A percentile compares a stretch with the other conserved stretches of the same genome.
Evolutionary conservation across 768 basidiomycete genomes (phyloP).

Genomic region (Chlorophyllum brunneum): DNA sequence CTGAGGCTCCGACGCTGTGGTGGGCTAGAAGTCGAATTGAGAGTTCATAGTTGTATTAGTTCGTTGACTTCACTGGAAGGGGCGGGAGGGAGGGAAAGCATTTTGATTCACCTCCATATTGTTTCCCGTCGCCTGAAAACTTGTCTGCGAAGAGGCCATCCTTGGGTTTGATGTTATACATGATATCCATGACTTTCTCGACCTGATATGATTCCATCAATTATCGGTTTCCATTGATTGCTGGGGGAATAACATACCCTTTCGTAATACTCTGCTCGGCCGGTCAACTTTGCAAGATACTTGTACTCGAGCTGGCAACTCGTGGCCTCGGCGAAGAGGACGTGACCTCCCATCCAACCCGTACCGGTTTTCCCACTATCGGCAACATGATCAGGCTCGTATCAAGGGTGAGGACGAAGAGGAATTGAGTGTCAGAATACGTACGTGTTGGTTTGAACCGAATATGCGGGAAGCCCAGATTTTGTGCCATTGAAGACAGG

Average conservation of each 20-base stretch:
- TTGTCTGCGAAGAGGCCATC: conserved; percentile 15
- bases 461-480: conserved; percentile 60
- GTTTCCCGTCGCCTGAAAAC: conserved; percentile 23
- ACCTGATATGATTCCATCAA: conserved; percentile 14
- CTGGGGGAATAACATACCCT: conserved; percentile 20
- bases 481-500: conserved; percentile 58
- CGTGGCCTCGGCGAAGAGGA: conserved; percentile 35
- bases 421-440: conserved; percentile 14
- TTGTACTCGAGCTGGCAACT: conserved; percentile 75
- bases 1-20: conserved; percentile 50
- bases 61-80: too few relatives aligned
- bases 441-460: conserved; percentile 53
- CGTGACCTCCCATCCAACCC: not conserved
- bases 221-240: not conserved
- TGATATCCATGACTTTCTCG: conserved; percentile 18
- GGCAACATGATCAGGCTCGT: not conserved
- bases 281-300: conserved; percentile 66
- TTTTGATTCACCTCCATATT: conserved; percentile 26
- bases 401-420: not conserved
- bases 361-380: not conserved
- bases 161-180: conserved; percentile 13
- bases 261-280: conserved; percentile 48
- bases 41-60: too few relatives aligned
- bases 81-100: conserved; percentile 1
- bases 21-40: conserved; percentile 21